Conservation (phyloP, 331 rosid species). For the Quercus lobata region DNA sequence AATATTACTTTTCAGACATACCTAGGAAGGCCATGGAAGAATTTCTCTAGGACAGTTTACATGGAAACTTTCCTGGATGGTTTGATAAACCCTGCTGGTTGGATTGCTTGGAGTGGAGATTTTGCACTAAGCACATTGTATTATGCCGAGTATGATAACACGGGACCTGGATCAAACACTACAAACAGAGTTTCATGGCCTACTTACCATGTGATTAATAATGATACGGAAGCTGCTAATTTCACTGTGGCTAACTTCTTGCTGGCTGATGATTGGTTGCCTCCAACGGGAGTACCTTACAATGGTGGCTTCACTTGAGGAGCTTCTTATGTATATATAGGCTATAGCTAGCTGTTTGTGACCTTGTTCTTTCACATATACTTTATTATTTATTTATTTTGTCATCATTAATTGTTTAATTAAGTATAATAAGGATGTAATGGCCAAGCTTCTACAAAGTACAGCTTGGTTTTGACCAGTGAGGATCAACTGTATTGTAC, state of each 20-base stretch:
- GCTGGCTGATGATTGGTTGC: constrained; percentile 52
- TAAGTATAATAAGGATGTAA: not conserved
- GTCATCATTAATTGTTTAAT: not conserved
- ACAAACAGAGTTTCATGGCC: constrained; percentile 43
- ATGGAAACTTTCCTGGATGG: constrained; percentile 53
- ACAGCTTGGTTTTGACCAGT: not conserved
- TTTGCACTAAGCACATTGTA: constrained; percentile 50
- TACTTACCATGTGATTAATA: constrained; percentile 43
- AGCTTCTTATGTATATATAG: not conserved
- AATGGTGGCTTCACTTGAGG: constrained; percentile 24
- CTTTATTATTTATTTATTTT: not conserved
- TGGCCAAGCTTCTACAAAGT: not conserved
- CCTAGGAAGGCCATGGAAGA: constrained; percentile 83
- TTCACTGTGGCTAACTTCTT: constrained; percentile 52
- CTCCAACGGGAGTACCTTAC: constrained; percentile 58
- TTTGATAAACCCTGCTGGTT: constrained; percentile 42
- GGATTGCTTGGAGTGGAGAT: constrained; percentile 70
- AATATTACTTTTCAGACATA: constrained; percentile 29
- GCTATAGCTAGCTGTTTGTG: not conserved
- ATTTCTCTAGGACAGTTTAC: constrained; percentile 61
- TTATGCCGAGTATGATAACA: constrained; percentile 54
- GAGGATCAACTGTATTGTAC: not conserved
- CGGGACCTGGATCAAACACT: constrained; percentile 48
- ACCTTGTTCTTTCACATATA: not conserved
- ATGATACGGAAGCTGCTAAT: constrained; percentile 45